phyloP scores from a whole-genome alignment of 2,329 filamentous ascomycete genomes.

The Tolypocladium guangdongense region DNA sequence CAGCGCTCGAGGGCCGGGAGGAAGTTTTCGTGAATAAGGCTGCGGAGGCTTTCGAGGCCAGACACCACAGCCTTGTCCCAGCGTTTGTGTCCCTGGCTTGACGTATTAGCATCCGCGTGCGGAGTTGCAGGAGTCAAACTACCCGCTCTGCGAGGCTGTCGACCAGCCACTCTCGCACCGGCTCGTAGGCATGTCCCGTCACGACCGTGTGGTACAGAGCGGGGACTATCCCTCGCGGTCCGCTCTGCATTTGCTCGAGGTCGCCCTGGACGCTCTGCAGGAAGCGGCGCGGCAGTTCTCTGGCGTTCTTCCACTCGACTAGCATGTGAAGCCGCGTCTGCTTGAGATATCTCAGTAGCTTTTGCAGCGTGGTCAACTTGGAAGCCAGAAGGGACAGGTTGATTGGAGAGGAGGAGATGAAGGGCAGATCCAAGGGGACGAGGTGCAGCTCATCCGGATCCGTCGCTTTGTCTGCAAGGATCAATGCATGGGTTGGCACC shows the following conservation, averaged over 20 bases:
- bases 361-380: slow-evolving; percentile 80
- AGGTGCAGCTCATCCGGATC: slow-evolving; percentile 33
- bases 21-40: slow-evolving; percentile 75
- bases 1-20: slow-evolving; percentile 80
- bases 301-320: slow-evolving; percentile 71
- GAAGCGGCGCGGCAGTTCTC: slow-evolving; percentile 70
- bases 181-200: slow-evolving; percentile 67
- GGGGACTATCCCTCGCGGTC: slow-evolving; percentile 52
- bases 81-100: slow-evolving; percentile 67
- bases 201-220: slow-evolving; percentile 76
- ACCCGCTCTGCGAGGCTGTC: slow-evolving; percentile 74
- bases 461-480: slow-evolving; percentile 35
- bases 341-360: slow-evolving; percentile 72
- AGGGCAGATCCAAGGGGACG: slow-evolving; percentile 73
- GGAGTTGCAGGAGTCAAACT: slow-evolving; percentile 15
- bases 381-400: slow-evolving; percentile 76
- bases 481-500: slow-evolving; percentile 64
- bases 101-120: not conserved
- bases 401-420: slow-evolving; percentile 66
- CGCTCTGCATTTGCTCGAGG: slow-evolving; percentile 48
- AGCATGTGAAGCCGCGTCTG: slow-evolving; percentile 72
- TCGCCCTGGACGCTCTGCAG: slow-evolving; percentile 68
- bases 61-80: slow-evolving; percentile 83
- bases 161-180: slow-evolving; percentile 77
- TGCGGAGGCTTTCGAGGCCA: slow-evolving; percentile 67